These are phyloP conservation scores for Solanum peruvianum DNA, from an alignment of 257 asterid species.

Conservation along the genomic window DNA sequence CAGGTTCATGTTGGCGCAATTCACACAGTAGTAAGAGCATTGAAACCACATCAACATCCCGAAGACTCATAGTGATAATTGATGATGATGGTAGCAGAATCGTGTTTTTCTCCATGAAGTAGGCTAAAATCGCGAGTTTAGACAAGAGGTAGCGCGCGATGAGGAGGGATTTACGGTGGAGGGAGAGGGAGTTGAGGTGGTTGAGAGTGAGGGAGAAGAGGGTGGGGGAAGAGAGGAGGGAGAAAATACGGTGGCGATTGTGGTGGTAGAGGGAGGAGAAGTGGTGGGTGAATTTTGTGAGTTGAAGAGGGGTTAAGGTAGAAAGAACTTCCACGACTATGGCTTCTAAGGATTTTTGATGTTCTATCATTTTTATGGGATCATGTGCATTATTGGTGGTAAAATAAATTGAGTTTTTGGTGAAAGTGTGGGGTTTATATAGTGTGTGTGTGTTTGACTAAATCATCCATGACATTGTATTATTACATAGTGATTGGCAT, in stretches of 20 bases:
- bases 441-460: background rate
- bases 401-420: background rate
- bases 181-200: constrained; percentile 79
- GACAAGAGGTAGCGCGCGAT: constrained; percentile 61
- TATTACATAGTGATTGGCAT: background rate
- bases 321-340: constrained; percentile 56
- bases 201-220: constrained; percentile 67
- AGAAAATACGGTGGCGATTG: constrained; percentile 50
- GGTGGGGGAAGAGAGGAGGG: constrained; percentile 60
- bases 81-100: background rate
- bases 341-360: constrained; percentile 13
- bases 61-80: constrained; percentile 24
- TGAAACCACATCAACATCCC: constrained; percentile 62
- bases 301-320: constrained; percentile 35
- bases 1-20: constrained; percentile 35
- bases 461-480: background rate
- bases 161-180: constrained; percentile 63
- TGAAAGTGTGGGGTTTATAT: background rate
- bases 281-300: constrained; percentile 46
- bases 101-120: constrained; percentile 2
- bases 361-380: background rate
- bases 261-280: constrained; percentile 54
- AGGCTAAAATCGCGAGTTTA: constrained; percentile 31
- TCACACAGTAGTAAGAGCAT: constrained; percentile 77
- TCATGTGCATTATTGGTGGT: background rate